A percentile compares a stretch with the other conserved stretches of the same genome.
Evolutionary conservation across 805 yeast species (phyloP).

Genomic region (Zygoascus bituminiphila): DNA sequence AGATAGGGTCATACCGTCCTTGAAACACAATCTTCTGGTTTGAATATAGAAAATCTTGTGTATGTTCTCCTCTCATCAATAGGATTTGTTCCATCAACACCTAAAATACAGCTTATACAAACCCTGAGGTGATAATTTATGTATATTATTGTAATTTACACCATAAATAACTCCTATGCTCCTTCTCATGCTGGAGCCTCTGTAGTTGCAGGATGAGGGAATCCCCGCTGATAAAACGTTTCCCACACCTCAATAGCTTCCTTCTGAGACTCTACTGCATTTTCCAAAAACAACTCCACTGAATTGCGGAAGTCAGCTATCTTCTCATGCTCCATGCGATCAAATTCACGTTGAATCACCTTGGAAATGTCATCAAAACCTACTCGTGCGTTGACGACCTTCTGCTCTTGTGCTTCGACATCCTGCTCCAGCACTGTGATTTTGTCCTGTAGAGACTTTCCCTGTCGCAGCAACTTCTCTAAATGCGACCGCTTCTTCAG

Average conservation of each 20-base stretch:
- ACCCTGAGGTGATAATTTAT: too few relatives aligned
- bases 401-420: constrained; percentile 44
- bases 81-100: too few relatives aligned
- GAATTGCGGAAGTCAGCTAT: constrained; percentile 79
- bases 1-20: too few relatives aligned
- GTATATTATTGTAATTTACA: too few relatives aligned
- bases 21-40: too few relatives aligned
- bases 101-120: too few relatives aligned
- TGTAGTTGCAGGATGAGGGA: background rate
- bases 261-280: constrained; percentile 87
- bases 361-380: constrained; percentile 57
- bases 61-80: too few relatives aligned
- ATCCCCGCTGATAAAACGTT: constrained; percentile 44
- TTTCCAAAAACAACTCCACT: constrained; percentile 84
- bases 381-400: constrained; percentile 44
- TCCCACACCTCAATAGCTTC: constrained; percentile 49
- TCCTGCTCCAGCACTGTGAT: constrained; percentile 51
- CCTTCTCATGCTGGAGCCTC: background rate
- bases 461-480: constrained; percentile 39
- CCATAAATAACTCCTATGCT: background rate
- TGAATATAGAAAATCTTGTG: too few relatives aligned
- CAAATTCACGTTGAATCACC: constrained; percentile 60
- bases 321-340: constrained; percentile 61
- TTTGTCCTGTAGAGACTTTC: constrained; percentile 55
- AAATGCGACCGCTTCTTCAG: constrained; percentile 39